Base-by-base conservation (phyloP, 2,329 filamentous ascomycete species). In the Pochonia chlamydosporia region DNA sequence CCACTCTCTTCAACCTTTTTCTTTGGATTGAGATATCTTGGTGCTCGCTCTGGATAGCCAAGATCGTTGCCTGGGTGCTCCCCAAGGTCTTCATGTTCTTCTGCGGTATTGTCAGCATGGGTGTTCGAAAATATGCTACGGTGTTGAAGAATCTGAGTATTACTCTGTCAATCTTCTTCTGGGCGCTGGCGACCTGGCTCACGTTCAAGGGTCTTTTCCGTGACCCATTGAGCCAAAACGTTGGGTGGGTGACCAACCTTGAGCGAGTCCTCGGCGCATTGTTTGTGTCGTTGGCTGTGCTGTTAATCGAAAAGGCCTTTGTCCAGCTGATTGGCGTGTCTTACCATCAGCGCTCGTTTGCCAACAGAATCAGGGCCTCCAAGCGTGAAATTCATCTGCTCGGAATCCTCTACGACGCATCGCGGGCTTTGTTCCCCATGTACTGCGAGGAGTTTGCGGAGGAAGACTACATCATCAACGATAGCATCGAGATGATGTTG, bases 361-460 rank as follows among this genome's bases (percentile, higher is more conserved):
- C 87, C 57, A 80, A 82, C 54, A 75, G 82, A 44, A 97, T 99
- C 73, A 87, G 89, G 65, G 84, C 89, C 36, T 96, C 90, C 21
- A 97, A 99, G 72, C 85, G 81, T 48, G 88, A 92, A 55, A 79
- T 97, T 41, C 79, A 82, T 60, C 78, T 97, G 3, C 74, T 99
- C 2, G 84, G 87, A 16, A 71, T 93, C 25, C 81, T 99, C 47
- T 96, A 95, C 64, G 91, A 97, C 54, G 90, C 91, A 18, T 96
- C 92, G 3, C 80, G 90, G 45, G 78, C 82, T 5, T 74, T 97
- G 43, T 99, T 97, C 61, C 93, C 93, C 23, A 86, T 90, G 68
- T 96, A 96, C 70, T 96, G 90, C 68, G 76, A 74, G 21, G 92
- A 97, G 59, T 97, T 99, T 58, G 75, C 79, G 16, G 88, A 96